phyloP scores from a whole-genome alignment of 2,329 filamentous ascomycete species.

The Alternaria arborescens region DNA sequence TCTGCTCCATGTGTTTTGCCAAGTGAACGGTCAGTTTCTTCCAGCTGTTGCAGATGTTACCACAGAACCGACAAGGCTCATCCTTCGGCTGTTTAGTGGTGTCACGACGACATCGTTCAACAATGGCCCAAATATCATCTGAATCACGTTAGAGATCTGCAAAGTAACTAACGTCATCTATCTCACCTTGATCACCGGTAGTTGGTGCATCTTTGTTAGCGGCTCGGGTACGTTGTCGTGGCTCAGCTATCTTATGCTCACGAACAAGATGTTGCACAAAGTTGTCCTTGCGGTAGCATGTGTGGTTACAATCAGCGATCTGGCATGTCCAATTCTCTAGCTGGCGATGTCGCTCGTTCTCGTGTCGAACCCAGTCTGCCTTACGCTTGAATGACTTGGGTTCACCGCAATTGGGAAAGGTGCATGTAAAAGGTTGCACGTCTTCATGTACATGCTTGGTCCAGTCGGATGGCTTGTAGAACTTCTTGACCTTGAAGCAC shows the following conservation, averaged over 20 bases:
- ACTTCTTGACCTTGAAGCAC: slow-evolving; percentile 85
- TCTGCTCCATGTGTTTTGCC: slow-evolving; percentile 92
- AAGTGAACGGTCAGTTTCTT: slow-evolving; percentile 94
- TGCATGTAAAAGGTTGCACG: slow-evolving; percentile 91
- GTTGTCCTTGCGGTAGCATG: slow-evolving; percentile 88
- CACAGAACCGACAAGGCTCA: slow-evolving; percentile 88
- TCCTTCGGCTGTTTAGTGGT: slow-evolving; percentile 72
- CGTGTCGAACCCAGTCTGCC: slow-evolving; percentile 94
- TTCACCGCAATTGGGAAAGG: slow-evolving; percentile 82
- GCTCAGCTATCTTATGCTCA: slow-evolving; percentile 87
- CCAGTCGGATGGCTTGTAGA: slow-evolving; percentile 93
- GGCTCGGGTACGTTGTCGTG: slow-evolving; percentile 72
- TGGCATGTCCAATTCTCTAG: slow-evolving; percentile 92
- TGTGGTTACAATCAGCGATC: slow-evolving; percentile 80
- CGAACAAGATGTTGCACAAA: slow-evolving; percentile 92
- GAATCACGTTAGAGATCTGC: slow-evolving; percentile 21
- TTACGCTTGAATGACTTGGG: slow-evolving; percentile 94
- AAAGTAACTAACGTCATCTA: background rate
- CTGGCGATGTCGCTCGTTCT: slow-evolving; percentile 89
- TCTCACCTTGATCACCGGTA: slow-evolving; percentile 39
- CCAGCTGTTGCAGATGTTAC: slow-evolving; percentile 81
- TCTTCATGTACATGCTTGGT: slow-evolving; percentile 96
- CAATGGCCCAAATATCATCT: slow-evolving; percentile 77
- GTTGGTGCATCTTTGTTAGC: slow-evolving; percentile 44
- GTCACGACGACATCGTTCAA: slow-evolving; percentile 79